phyloP scores from a whole-genome alignment of 306 rosid genomes.

The Quercus parvula region DNA sequence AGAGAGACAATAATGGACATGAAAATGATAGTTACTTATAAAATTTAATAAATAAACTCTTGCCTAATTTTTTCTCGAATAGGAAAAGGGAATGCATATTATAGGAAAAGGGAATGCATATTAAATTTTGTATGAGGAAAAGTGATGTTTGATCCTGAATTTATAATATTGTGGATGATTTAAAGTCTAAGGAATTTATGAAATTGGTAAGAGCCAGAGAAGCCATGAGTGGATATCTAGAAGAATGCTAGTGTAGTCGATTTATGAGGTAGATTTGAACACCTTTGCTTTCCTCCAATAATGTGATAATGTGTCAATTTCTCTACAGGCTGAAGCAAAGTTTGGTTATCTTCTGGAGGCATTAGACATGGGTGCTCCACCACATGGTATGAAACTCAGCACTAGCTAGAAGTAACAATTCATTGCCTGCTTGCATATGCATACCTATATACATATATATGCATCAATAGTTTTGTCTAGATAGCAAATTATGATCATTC shows the following conservation, averaged over 20 bases:
- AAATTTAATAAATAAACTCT: neutral
- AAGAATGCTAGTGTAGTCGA: too few species aligned
- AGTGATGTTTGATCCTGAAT: neutral
- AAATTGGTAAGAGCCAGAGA: neutral
- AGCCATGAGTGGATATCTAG: neutral
- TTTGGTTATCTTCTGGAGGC: constrained; percentile 96
- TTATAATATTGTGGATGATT: neutral
- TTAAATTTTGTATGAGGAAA: neutral
- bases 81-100: neutral
- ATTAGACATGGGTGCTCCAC: constrained; percentile 99
- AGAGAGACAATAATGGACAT: too few species aligned
- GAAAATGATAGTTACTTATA: too few species aligned
- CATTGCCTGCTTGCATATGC: neutral
- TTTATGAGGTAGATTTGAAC: neutral
- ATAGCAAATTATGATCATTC: neutral
- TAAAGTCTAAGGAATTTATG: neutral
- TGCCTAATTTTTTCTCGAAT: neutral
- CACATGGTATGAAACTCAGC: constrained; percentile 68
- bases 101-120: neutral
- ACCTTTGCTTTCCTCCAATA: neutral
- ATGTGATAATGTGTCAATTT: constrained; percentile 13
- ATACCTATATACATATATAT: neutral
- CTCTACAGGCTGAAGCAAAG: constrained; percentile 85
- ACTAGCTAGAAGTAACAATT: neutral
- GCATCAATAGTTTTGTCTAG: neutral